phyloP scores from a whole-genome alignment of 2,329 filamentous ascomycete genomes.

The Trichophaea hybrida region DNA sequence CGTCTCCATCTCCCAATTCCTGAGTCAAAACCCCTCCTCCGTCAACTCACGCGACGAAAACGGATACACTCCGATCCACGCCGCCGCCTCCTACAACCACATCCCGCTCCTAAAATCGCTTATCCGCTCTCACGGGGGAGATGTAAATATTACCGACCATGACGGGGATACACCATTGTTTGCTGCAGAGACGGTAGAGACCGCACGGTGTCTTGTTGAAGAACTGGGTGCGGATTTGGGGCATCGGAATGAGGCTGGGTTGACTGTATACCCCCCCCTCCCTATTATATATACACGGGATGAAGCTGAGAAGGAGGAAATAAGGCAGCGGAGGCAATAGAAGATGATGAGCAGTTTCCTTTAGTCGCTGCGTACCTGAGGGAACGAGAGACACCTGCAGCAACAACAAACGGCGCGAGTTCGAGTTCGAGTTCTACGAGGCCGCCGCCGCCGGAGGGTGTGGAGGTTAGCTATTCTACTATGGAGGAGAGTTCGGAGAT shows the following conservation, averaged over 20 bases:
- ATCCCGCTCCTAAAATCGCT: conserved; percentile 62
- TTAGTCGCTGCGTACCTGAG: conserved; percentile 59
- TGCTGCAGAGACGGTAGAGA: conserved; percentile 66
- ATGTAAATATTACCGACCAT: conserved; percentile 72
- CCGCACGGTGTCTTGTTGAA: conserved; percentile 66
- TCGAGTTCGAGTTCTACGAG: conserved; percentile 25
- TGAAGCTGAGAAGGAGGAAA: neutral
- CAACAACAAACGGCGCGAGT: conserved; percentile 29
- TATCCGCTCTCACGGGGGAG: conserved; percentile 59
- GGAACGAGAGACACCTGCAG: conserved; percentile 28
- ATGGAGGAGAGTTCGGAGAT: conserved; percentile 50
- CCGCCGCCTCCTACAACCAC: conserved; percentile 84
- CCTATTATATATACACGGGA: too few relatives aligned
- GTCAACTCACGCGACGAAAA: conserved; percentile 73
- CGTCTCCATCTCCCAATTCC: conserved; percentile 54
- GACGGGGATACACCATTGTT: conserved; percentile 92
- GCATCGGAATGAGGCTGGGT: conserved; percentile 55
- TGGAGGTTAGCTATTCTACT: conserved; percentile 63
- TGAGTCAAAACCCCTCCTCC: conserved; percentile 58
- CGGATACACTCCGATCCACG: conserved; percentile 81
- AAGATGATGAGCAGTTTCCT: conserved; percentile 62
- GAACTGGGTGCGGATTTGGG: conserved; percentile 58
- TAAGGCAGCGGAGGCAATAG: conserved; percentile 50
- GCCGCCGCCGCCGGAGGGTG: conserved; percentile 56
- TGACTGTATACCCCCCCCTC: conserved; percentile 50